Evolutionary conservation across 345 rosid genomes (phyloP).

Genomic region (Orychophragmus violaceus): DNA sequence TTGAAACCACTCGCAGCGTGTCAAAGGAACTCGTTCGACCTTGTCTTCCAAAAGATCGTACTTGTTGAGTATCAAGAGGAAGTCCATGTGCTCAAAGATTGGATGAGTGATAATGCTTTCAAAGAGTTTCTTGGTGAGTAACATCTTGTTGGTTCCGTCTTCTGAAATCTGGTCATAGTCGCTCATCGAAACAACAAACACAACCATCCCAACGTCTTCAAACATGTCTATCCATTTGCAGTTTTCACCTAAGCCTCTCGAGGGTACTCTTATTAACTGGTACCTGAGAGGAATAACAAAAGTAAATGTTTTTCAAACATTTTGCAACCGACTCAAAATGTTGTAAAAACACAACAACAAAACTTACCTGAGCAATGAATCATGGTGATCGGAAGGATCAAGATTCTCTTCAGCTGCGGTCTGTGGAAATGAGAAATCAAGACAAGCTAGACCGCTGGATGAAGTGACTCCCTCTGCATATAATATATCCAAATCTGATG

Average conservation of each 20-base stretch:
- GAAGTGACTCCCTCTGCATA: conserved; percentile 95
- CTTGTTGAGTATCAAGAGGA: conserved; percentile 81
- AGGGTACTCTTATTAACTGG: conserved; percentile 81
- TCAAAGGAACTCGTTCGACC: conserved; percentile 59
- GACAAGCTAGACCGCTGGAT: conserved; percentile 86
- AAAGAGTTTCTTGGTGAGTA: conserved; percentile 62
- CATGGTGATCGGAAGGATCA: conserved; percentile 60
- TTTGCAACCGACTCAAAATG: not conserved
- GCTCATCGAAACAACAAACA: conserved; percentile 72
- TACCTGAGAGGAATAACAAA: conserved; percentile 41
- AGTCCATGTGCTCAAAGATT: conserved; percentile 80
- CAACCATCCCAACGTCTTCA: conserved; percentile 90
- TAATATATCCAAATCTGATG: conserved; percentile 90
- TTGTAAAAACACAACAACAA: not conserved
- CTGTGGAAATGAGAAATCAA: conserved; percentile 81
- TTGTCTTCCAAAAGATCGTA: conserved; percentile 79
- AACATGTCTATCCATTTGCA: conserved; percentile 99
- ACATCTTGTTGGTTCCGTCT: conserved; percentile 73
- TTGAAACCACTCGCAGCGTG: conserved; percentile 79
- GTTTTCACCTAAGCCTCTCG: conserved; percentile 85
- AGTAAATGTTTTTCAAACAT: not conserved
- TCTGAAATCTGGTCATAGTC: conserved; percentile 66
- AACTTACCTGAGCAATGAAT: conserved; percentile 65
- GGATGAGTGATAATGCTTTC: conserved; percentile 85
- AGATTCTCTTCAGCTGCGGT: conserved; percentile 48